These are phyloP conservation scores for Salix caprea DNA, from an alignment of 345 rosid genomes.

Conservation along the genomic window DNA sequence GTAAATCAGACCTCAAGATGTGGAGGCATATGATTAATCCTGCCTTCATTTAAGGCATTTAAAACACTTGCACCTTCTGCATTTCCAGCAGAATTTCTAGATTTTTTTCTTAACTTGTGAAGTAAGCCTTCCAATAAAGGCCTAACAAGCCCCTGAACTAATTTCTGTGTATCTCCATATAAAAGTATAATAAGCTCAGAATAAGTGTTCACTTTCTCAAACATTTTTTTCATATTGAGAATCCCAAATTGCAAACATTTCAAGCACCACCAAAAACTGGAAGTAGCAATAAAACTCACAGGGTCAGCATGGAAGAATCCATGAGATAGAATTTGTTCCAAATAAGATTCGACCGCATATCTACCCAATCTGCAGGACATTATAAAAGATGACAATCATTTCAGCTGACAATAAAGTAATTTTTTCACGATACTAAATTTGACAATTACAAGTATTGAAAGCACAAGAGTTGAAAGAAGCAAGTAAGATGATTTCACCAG, in stretches of 20 bases:
- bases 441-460: background rate
- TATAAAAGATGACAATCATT: constrained; percentile 7
- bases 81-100: background rate
- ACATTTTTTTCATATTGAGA: background rate
- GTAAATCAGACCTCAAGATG: background rate
- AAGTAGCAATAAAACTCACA: constrained; percentile 38
- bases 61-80: background rate
- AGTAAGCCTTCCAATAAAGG: background rate
- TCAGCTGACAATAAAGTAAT: constrained; percentile 3
- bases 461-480: background rate
- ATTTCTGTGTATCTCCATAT: background rate
- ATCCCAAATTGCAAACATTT: background rate
- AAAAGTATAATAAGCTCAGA: background rate
- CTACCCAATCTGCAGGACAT: constrained; percentile 65
- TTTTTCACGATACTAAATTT: constrained; percentile 4
- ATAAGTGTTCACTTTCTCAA: background rate
- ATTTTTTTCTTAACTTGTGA: background rate
- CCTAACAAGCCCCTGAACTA: background rate
- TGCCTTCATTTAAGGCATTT: background rate
- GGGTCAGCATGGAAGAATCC: constrained; percentile 99
- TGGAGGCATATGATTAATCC: background rate
- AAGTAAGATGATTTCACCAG: constrained; percentile 5
- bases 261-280: background rate
- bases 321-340: constrained; percentile 96
- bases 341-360: constrained; percentile 96